Evolutionary conservation across 345 rosid genomes (phyloP).

Genomic region (Gossypium raimondii): DNA sequence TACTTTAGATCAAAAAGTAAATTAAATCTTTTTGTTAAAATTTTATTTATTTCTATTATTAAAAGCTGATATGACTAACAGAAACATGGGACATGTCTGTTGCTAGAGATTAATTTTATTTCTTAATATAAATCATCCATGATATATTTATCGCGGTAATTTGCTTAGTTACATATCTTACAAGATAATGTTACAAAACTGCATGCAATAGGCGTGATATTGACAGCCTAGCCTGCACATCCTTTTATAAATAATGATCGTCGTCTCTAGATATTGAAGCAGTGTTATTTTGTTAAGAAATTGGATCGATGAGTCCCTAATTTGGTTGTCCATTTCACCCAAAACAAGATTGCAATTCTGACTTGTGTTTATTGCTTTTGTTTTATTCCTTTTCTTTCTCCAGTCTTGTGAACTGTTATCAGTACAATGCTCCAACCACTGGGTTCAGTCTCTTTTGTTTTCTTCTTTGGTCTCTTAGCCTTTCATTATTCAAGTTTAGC

Average conservation of each 20-base stretch:
- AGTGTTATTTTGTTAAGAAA: not conserved
- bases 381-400: not conserved
- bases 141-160: too few species aligned
- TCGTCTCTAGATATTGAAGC: too few species aligned
- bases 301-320: not conserved
- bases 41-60: accelerated
- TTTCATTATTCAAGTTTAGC: not conserved
- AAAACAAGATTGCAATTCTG: not conserved
- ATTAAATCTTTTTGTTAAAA: accelerated
- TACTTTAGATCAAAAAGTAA: too few species aligned
- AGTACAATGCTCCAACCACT: slow-evolving; percentile 13
- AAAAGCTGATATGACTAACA: accelerated
- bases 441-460: slow-evolving; percentile 28
- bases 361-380: slow-evolving; percentile 13
- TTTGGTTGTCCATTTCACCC: slow-evolving; percentile 6
- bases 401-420: not conserved
- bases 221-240: not conserved
- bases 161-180: too few species aligned
- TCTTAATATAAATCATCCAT: too few species aligned
- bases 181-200: too few species aligned
- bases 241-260: not conserved
- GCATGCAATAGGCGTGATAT: too few species aligned
- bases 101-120: too few species aligned
- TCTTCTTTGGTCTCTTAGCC: not conserved
- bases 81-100: accelerated